These are phyloP conservation scores for Canavalia ensiformis DNA, from an alignment of 306 rosid species.

Conservation along the genomic window DNA sequence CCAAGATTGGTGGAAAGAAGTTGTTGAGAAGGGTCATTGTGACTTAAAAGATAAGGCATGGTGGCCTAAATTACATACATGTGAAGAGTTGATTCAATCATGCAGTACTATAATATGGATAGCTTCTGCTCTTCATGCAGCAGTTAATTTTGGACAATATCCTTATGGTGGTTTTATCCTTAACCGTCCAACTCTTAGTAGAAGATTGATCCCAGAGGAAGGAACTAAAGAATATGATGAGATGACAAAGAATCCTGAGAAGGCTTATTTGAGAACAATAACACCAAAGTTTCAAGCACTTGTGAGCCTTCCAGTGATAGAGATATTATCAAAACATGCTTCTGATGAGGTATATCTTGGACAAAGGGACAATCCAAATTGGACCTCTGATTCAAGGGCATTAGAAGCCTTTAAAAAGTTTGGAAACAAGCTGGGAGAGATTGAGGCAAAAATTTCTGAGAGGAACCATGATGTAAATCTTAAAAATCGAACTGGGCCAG, in stretches of 20 bases:
- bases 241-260: conserved; percentile 49
- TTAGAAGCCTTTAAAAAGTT: conserved; percentile 57
- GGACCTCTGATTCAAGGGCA: conserved; percentile 41
- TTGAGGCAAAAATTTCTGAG: conserved; percentile 23
- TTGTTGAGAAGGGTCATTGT: conserved; percentile 41
- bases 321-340: conserved; percentile 56
- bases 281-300: conserved; percentile 61
- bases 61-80: conserved; percentile 44
- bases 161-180: conserved; percentile 54
- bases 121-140: conserved; percentile 45
- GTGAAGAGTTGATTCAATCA: conserved; percentile 15
- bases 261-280: conserved; percentile 61
- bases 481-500: conserved; percentile 62
- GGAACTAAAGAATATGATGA: conserved; percentile 65
- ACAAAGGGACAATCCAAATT: conserved; percentile 48
- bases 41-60: conserved; percentile 30
- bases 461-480: conserved; percentile 28
- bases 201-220: conserved; percentile 61
- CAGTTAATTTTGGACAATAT: conserved; percentile 49
- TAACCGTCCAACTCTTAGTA: conserved; percentile 69
- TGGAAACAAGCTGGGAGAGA: conserved; percentile 55
- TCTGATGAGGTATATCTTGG: conserved; percentile 58
- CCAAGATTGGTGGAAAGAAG: conserved; percentile 61
- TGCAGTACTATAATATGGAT: conserved; percentile 33
- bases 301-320: conserved; percentile 59